A percentile compares a stretch with the other conserved stretches of the same genome.
Evolutionary conservation across 2,329 filamentous ascomycete genomes (phyloP).

Genomic region (Niveomyces coronatus): DNA sequence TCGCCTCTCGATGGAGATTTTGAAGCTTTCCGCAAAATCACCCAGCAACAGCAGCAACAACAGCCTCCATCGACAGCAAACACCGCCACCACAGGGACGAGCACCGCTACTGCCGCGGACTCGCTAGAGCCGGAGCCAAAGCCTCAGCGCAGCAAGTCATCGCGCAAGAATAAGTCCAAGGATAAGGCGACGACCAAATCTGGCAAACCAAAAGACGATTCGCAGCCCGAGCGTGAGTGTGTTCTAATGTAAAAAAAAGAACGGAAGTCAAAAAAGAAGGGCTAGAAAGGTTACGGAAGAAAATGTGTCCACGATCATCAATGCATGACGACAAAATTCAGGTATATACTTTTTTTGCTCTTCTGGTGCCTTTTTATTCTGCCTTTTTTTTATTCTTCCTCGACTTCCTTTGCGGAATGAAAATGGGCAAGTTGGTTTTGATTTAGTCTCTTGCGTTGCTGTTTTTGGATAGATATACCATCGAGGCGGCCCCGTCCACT

Average conservation of each 20-base stretch:
- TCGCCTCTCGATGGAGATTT: conserved; percentile 15
- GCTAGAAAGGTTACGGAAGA: too few species aligned
- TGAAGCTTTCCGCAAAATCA: conserved; percentile 26
- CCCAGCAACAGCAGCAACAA: neutral
- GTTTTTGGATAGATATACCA: too few species aligned
- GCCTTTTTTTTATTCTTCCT: too few species aligned
- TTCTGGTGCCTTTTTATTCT: too few species aligned
- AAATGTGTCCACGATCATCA: too few species aligned
- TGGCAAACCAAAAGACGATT: conserved; percentile 13
- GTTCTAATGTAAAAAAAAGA: conserved; percentile 36
- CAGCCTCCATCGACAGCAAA: conserved; percentile 1
- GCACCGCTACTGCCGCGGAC: neutral
- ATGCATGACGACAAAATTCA: neutral
- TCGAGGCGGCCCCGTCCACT: conserved; percentile 1
- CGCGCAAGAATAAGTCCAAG: conserved; percentile 28
- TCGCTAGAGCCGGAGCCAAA: conserved; percentile 14
- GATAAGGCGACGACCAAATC: conserved; percentile 29
- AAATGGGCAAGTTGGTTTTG: too few species aligned
- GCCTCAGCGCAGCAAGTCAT: conserved; percentile 20
- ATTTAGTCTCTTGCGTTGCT: too few species aligned
- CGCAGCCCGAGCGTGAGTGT: conserved; percentile 38
- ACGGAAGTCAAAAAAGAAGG: too few species aligned
- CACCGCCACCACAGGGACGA: neutral
- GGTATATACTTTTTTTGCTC: conserved; percentile 2
- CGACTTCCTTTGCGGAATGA: too few species aligned